Evolutionary conservation across 257 asterid species (phyloP), one percentile per base, ranked within the genome.

Genomic region (Forsythia suspensa): DNA sequence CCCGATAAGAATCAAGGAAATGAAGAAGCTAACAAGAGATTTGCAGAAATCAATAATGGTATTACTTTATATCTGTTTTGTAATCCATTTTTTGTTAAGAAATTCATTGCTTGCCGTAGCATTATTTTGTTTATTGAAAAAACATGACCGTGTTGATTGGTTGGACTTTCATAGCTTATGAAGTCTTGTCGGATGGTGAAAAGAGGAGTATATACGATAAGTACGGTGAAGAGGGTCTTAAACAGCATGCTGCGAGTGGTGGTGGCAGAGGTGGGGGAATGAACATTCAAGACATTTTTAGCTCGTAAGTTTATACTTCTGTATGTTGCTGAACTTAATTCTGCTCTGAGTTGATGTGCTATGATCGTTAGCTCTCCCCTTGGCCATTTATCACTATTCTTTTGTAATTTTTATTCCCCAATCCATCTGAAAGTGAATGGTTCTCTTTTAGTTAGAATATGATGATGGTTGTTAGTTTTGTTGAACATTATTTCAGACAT

Each of bases 41-140:
- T 96, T 70, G 97, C 97, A 5, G 99, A 96, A 85, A 96, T 94
- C 52, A 96, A 82, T 74, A 96, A 96, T 80, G 99, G 99, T 94
- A 79, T 39, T 16, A 13, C 48, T 75, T 42, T 37, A 61, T 13
- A 9, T 48, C 75, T 29, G 8, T 74, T 76, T 37, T n/a, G 12
- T 48, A 34, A 8, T 46, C 9, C 11, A 3, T 48, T 29, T 48
- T 65, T 11, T 16, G 8, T 29, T 11, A 63, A 63, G 70, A 21
- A 63, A 11, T 29, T 63, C 7, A 11, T 11, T 63, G 39, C 70
- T 63, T 42, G 46, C 46, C 29, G 38, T 20, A 8, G 76, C 76
- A 44, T 74, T n/a, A 67, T n/a, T 39, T 44, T 15, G 39, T 80
- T 70, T 68, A 20, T 16, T 9, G 70, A 21, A 72, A 38, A 80